Percentiles rank a stretch among this genome's conserved stretches.
Evolutionary conservation across 192 early-diverging fungal species (phyloP).

Genomic region (Gonapodya sp.): DNA sequence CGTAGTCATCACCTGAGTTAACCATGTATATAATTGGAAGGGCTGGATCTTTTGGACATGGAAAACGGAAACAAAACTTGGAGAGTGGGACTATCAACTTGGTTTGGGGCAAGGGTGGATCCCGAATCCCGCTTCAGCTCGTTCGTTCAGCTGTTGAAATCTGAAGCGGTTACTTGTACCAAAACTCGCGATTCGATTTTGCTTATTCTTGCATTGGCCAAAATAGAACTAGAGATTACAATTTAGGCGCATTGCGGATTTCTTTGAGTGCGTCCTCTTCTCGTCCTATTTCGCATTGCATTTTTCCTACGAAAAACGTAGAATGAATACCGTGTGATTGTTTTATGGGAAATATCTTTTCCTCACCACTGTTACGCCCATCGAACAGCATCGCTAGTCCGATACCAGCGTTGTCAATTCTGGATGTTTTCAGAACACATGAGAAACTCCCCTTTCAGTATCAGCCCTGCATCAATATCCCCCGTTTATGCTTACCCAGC

Average conservation of each 20-base stretch:
- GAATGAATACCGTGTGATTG: no score
- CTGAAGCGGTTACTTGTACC: no score
- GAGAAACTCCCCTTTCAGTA: no score
- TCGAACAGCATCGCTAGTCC: slow-evolving; percentile 37
- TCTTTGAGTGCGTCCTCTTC: not conserved
- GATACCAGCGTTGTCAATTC: slow-evolving; percentile 35
- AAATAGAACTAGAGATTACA: not conserved
- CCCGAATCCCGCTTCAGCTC: not conserved
- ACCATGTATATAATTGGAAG: not conserved
- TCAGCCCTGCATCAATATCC: no score
- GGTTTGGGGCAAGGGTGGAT: not conserved
- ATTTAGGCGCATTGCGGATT: not conserved
- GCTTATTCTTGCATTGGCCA: no score
- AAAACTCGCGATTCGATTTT: no score
- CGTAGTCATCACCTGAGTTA: not conserved
- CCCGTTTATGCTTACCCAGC: slow-evolving; percentile 22
- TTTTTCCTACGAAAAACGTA: no score
- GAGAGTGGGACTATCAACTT: not conserved
- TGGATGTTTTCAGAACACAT: not conserved
- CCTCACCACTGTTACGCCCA: slow-evolving; percentile 37
- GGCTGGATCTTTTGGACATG: not conserved
- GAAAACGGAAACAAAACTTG: not conserved
- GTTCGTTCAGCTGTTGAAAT: not conserved
- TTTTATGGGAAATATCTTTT: no score
- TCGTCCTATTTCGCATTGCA: not conserved